These are phyloP conservation scores for Coemansia sp. DNA, from an alignment of 192 early-diverging fungal species.

Conservation along the genomic window DNA sequence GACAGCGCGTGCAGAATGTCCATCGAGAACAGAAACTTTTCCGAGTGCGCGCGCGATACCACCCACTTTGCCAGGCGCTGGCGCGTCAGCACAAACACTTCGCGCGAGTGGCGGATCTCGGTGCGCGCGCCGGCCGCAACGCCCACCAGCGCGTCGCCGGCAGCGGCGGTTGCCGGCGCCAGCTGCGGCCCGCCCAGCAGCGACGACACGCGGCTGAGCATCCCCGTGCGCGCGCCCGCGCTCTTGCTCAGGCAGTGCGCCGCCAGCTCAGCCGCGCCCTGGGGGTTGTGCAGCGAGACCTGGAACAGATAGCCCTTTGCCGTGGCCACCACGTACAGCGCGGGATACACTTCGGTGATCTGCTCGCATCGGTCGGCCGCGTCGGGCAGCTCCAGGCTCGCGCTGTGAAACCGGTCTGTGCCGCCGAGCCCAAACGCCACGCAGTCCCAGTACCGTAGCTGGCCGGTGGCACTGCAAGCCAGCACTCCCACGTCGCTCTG, in stretches of 20 bases:
- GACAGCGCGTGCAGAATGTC: slow-evolving; percentile 8
- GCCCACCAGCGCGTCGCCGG: slow-evolving; percentile 21
- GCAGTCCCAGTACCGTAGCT: slow-evolving; percentile 48
- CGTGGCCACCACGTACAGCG: slow-evolving; percentile 30
- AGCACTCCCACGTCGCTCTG: slow-evolving; percentile 37
- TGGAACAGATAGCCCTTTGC: slow-evolving; percentile 23
- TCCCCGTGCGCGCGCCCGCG: slow-evolving; percentile 8
- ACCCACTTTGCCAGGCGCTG: slow-evolving; percentile 38
- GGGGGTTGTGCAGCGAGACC: slow-evolving; percentile 14
- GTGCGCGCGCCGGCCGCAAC: slow-evolving; percentile 32
- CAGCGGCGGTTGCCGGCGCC: background rate
- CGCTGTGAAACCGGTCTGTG: slow-evolving; percentile 16
- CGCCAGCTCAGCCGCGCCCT: slow-evolving; percentile 13
- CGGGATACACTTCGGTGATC: slow-evolving; percentile 14
- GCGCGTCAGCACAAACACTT: slow-evolving; percentile 39
- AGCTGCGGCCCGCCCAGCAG: slow-evolving; percentile 24
- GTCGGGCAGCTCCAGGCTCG: slow-evolving; percentile 1
- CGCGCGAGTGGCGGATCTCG: slow-evolving; percentile 46
- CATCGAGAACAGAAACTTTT: slow-evolving; percentile 17
- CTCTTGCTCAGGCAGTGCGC: slow-evolving; percentile 14
- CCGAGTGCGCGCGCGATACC: slow-evolving; percentile 29
- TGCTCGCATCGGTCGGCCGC: slow-evolving; percentile 15
- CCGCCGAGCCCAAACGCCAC: slow-evolving; percentile 50
- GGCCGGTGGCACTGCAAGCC: slow-evolving; percentile 24
- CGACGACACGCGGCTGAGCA: slow-evolving; percentile 41